These are phyloP conservation scores for Emericellopsis atlantica DNA, from an alignment of 2,329 filamentous ascomycete genomes.

Conservation along the genomic window DNA sequence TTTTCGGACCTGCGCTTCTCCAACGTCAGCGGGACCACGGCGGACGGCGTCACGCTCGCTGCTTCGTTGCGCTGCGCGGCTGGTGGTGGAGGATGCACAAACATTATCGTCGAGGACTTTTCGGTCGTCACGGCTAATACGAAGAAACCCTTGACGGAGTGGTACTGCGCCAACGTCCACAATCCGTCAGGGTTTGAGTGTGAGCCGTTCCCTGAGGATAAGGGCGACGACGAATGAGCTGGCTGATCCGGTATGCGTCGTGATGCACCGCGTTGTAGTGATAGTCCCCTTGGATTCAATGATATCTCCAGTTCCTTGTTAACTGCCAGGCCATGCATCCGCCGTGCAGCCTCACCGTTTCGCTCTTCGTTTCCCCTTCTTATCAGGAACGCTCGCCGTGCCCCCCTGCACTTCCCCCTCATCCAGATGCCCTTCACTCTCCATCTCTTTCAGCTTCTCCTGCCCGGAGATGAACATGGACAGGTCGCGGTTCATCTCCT, in stretches of 20 bases:
- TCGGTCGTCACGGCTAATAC: conserved; percentile 7
- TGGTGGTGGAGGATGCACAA: conserved; percentile 15
- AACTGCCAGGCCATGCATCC: too few relatives aligned
- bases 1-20: too few relatives aligned
- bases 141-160: conserved; percentile 8
- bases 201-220: neutral
- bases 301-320: too few relatives aligned
- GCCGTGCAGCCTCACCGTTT: conserved; percentile 12
- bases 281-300: too few relatives aligned
- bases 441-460: conserved; percentile 65
- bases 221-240: neutral
- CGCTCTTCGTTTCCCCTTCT: conserved; percentile 40
- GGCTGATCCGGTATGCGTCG: neutral
- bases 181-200: conserved; percentile 11
- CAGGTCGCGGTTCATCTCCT: conserved; percentile 78
- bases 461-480: conserved; percentile 77
- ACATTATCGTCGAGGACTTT: conserved; percentile 13
- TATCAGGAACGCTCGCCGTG: conserved; percentile 52
- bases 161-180: conserved; percentile 15
- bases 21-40: too few relatives aligned
- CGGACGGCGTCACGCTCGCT: conserved; percentile 9
- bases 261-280: too few relatives aligned
- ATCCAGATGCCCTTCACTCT: conserved; percentile 42
- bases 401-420: conserved; percentile 67
- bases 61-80: conserved; percentile 18